Evolutionary conservation across 345 rosid genomes (phyloP), one percentile per base, ranked within the genome.

Genomic region (Eucalyptus globulus): DNA sequence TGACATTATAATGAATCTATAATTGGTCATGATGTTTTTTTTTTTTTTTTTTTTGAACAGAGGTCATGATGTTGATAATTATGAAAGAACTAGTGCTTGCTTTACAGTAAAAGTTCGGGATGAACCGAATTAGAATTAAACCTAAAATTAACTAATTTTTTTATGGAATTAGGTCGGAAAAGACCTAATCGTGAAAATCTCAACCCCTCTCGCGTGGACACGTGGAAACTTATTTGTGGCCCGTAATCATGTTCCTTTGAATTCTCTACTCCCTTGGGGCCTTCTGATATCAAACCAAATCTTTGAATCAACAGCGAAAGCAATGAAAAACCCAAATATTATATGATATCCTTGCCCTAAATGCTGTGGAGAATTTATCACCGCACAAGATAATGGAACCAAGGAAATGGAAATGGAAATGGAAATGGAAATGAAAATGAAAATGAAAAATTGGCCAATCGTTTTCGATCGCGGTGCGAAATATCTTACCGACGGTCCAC

Each of bases 31-130:
- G 31, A 34, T 9, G 44, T 69, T 16, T n/a, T n/a, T n/a, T n/a
- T n/a, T n/a, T n/a, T n/a, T n/a, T n/a, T n/a, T n/a, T n/a, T n/a
- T n/a, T n/a, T n/a, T n/a, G n/a, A n/a, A n/a, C n/a, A n/a, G n/a
- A n/a, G 34, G 34, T 34, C 34, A 34, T 34, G 31, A 34, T 9
- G 44, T 69, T 16, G 45, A 72, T 19, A 19, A 19, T 72, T 21
- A 19, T 37, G 83, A 12, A 5, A 37, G 45, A 72, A 72, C 3
- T 72, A 37, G 3, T 2, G 26, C 0, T 11, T 37, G 7, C 24
- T 37, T 72, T 19, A 10, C 6, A 72, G 40, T 9, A 0, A 37
- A 72, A 37, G 45, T 17, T 10, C 0, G 2, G 8, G 26, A 72
- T 5, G 21, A 24, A 56, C 62, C 56, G 7, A 69, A 69, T 69